Percentiles rank a stretch among this genome's conserved stretches.
Conservation (phyloP, 352 stramenopile genomes). For the Hyaloperonospora brassicae region DNA sequence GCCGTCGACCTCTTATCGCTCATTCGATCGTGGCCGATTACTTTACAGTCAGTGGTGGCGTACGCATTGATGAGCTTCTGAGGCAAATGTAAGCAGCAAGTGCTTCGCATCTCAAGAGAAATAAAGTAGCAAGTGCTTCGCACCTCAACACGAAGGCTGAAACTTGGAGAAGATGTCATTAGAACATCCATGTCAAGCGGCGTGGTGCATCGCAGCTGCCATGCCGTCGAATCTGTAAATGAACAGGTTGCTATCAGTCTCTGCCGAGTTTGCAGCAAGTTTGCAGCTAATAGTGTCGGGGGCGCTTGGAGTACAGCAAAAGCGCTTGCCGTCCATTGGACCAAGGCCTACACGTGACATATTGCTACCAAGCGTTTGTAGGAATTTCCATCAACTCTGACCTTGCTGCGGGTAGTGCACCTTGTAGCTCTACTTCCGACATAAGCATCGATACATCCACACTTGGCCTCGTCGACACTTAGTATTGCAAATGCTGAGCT, state of each 20-base stretch:
- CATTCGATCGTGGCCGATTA: slow-evolving; percentile 13
- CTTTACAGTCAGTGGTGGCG: slow-evolving; percentile 77
- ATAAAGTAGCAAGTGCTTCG: slow-evolving; percentile 87
- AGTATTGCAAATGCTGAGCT: too few species aligned
- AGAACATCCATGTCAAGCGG: slow-evolving; percentile 45
- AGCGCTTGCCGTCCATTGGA: slow-evolving; percentile 46
- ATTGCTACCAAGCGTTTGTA: slow-evolving; percentile 42
- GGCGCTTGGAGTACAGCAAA: slow-evolving; percentile 33
- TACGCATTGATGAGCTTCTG: slow-evolving; percentile 44
- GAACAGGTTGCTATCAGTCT: slow-evolving; percentile 57
- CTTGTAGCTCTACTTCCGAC: slow-evolving; percentile 61
- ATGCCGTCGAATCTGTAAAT: slow-evolving; percentile 56
- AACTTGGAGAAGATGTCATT: slow-evolving; percentile 24
- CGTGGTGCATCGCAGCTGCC: slow-evolving; percentile 76
- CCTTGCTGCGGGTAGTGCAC: slow-evolving; percentile 52
- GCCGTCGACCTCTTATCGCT: slow-evolving; percentile 71
- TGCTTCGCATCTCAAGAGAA: too few species aligned
- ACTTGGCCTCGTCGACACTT: slow-evolving; percentile 24
- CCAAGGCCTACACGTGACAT: slow-evolving; percentile 54
- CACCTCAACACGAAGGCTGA: slow-evolving; percentile 69
- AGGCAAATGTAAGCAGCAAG: slow-evolving; percentile 30
- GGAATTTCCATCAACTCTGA: slow-evolving; percentile 24
- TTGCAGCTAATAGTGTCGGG: slow-evolving; percentile 43
- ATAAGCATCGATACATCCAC: slow-evolving; percentile 53
- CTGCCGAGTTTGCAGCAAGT: slow-evolving; percentile 75